Evolutionary conservation across 1,284 basidiomycete species (phyloP).

Genomic region (Cryptococcus sp.): DNA sequence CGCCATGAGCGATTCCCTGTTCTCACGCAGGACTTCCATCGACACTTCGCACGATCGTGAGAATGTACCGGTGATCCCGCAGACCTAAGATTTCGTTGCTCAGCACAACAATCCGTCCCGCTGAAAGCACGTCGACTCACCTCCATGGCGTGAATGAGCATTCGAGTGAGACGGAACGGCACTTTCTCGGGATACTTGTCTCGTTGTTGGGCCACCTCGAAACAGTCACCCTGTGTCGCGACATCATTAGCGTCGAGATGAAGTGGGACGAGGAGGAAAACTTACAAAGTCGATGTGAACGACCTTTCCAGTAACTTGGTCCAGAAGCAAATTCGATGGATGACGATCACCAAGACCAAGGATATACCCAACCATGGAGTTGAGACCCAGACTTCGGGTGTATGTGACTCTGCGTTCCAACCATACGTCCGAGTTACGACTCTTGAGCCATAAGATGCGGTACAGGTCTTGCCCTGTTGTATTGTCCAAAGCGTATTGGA

Average conservation of each 20-base stretch:
- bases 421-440: conserved; percentile 95
- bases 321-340: conserved; percentile 92
- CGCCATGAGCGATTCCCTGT: conserved; percentile 97
- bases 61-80: conserved; percentile 97
- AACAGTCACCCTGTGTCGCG: conserved; percentile 70
- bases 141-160: conserved; percentile 99
- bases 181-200: conserved; percentile 99
- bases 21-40: conserved; percentile 93
- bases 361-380: conserved; percentile 97
- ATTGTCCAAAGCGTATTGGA: conserved; percentile 98
- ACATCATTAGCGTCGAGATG: neutral
- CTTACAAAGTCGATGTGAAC: conserved; percentile 90
- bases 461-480: conserved; percentile 99
- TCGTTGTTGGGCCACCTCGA: conserved; percentile 90
- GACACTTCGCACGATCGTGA: conserved; percentile 94
- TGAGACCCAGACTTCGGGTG: conserved; percentile 91
- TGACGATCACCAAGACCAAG: conserved; percentile 98
- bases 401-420: conserved; percentile 95
- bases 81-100: conserved; percentile 62
- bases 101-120: no score
- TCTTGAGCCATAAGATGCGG: conserved; percentile 95
- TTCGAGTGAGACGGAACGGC: conserved; percentile 95
- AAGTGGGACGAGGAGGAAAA: conserved; percentile 5
- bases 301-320: conserved; percentile 90
- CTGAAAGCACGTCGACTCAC: conserved; percentile 56